phyloP scores from a whole-genome alignment of 441 rosid genomes.

The Gossypium gossypioides region DNA sequence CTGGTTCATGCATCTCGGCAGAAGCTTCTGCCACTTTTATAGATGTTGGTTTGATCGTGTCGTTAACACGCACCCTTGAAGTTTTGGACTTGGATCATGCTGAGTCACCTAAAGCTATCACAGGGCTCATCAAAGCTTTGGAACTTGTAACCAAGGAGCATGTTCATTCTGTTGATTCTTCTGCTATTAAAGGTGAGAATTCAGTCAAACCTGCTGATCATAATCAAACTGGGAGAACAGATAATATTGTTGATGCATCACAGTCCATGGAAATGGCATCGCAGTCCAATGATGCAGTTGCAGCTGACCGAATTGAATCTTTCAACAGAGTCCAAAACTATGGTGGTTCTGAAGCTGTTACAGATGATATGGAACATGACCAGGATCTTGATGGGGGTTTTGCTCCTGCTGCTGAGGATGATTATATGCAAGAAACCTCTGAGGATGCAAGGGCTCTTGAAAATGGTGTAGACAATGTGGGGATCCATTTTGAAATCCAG shows the following conservation, averaged over 20 bases:
- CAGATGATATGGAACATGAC: conserved; percentile 96
- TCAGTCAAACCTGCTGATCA: conserved; percentile 43
- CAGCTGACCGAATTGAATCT: conserved; percentile 47
- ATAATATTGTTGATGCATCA: conserved; percentile 45
- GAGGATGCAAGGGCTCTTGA: conserved; percentile 71
- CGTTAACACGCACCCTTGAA: conserved; percentile 73
- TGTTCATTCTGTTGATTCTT: conserved; percentile 56
- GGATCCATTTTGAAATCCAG: conserved; percentile 73
- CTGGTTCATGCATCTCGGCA: conserved; percentile 71
- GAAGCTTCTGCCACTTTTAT: conserved; percentile 90
- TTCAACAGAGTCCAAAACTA: conserved; percentile 43
- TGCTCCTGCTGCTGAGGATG: conserved; percentile 63
- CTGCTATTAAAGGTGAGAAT: conserved; percentile 55
- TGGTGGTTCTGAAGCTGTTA: conserved; percentile 75
- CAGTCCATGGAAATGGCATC: conserved; percentile 50
- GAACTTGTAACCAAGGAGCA: conserved; percentile 95
- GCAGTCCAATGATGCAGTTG: conserved; percentile 48
- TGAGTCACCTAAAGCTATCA: conserved; percentile 80
- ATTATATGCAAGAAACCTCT: conserved; percentile 80
- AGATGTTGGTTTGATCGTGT: conserved; percentile 79
- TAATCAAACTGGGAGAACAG: conserved; percentile 49
- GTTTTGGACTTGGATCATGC: conserved; percentile 84
- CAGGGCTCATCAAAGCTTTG: conserved; percentile 74
- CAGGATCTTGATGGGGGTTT: conserved; percentile 83
- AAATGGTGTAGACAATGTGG: conserved; percentile 63